Evolutionary conservation across 192 early-diverging fungal species (phyloP), one percentile per base, ranked within the genome.

Genomic region (Umbelopsis sp.): DNA sequence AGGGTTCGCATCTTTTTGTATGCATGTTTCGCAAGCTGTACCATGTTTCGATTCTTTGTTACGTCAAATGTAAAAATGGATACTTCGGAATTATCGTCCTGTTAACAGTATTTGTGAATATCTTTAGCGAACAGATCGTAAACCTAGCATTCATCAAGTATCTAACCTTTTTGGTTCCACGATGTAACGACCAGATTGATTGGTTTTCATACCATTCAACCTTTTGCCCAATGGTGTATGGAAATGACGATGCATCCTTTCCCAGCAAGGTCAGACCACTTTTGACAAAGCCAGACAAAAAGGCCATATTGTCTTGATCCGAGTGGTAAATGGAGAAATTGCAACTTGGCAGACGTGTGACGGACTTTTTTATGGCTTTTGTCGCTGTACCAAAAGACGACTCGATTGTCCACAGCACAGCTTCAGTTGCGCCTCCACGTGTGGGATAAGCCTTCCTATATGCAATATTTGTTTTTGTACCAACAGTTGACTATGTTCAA

Each of bases 1-100:
- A 99, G 84, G 14, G 96, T 97, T 22, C 93, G 88, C 74, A 91
- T 86, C 62, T 92, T 87, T 78, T 92, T 92, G 69, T 96, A 89
- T 2, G 93, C 91, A 74, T 98, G 97, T 71, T 88, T 86, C 20
- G 97, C 96, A n/a, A 96, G 83, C 2, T 87, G 86, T n/a, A 95
- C 68, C 69, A 84, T 89, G 69, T 93, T 90, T 36, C 82, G 76
- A 54, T 92, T 81, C 44, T 84, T 84, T 21, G 73, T 67, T 51
- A 86, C 81, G 77, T 95, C 94, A 74, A 96, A 96, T 9, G 91
- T 86, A 78, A 98, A 97, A 11, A 97, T 89, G 12, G 94, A 88
- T 1, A 90, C 91, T 24, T 85, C 71, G 12, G 85, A 84, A 62
- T 85, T 83, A 65, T 90, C 89, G 14, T 91, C 88, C 86, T 91